phyloP scores from a whole-genome alignment of 768 basidiomycete genomes.

The Kwoniella sp. region DNA sequence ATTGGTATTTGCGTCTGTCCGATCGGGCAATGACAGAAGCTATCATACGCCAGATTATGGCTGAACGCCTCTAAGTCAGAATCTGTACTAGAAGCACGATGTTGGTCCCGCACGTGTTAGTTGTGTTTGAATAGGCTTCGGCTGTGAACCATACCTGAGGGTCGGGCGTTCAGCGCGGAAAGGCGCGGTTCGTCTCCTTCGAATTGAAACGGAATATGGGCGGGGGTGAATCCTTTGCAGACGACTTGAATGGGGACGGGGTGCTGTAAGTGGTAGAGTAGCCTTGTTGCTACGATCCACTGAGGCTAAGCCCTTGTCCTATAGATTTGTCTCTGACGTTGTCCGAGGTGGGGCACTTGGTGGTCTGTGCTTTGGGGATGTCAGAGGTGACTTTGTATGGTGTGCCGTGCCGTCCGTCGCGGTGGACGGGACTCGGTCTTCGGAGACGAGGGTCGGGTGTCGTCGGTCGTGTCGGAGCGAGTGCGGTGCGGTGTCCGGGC shows the following conservation, averaged over 20 bases:
- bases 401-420: no score
- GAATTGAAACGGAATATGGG: slow-evolving; percentile 69
- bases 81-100: slow-evolving; percentile 76
- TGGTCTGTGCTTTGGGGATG: slow-evolving; percentile 11
- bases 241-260: slow-evolving; percentile 73
- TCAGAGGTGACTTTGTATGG: slow-evolving; percentile 1
- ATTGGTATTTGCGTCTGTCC: slow-evolving; percentile 77
- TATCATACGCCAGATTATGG: slow-evolving; percentile 82
- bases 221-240: slow-evolving; percentile 76
- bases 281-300: slow-evolving; percentile 77
- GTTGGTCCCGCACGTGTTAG: slow-evolving; percentile 68
- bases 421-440: background rate
- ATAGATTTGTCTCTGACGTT: slow-evolving; percentile 62
- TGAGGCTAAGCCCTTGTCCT: slow-evolving; percentile 74
- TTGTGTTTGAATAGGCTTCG: slow-evolving; percentile 68
- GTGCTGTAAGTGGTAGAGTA: slow-evolving; percentile 77
- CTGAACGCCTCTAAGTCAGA: slow-evolving; percentile 82
- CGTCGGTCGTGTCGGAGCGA: background rate
- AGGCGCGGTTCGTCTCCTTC: slow-evolving; percentile 61
- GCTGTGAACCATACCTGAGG: slow-evolving; percentile 68
- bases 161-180: slow-evolving; percentile 61
- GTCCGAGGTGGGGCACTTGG: slow-evolving; percentile 7
- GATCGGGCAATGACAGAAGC: slow-evolving; percentile 77
- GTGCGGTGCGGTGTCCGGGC: no score
- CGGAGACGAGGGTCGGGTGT: background rate